These are phyloP conservation scores for Leucosporidium yakuticum DNA, from an alignment of 768 basidiomycete species.

Conservation along the genomic window DNA sequence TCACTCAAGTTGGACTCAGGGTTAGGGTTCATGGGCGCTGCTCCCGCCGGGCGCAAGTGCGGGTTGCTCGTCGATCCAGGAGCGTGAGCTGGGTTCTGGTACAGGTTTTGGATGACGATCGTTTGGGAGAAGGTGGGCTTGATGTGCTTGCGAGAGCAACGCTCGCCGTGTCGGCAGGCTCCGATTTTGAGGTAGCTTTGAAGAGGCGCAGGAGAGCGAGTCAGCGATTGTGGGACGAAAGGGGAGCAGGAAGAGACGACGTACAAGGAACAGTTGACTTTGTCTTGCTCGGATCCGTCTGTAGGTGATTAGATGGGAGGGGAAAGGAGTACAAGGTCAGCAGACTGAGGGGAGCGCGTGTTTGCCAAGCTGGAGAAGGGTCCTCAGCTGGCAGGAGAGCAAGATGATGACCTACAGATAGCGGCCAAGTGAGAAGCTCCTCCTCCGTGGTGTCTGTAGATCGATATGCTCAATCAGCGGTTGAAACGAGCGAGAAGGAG, in stretches of 20 bases:
- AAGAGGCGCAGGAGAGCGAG: neutral
- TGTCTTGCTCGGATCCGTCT: conserved; percentile 47
- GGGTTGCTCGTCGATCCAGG: conserved; percentile 26
- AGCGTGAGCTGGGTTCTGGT: conserved; percentile 94
- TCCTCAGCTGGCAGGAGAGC: neutral
- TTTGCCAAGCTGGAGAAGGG: neutral
- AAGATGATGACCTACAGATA: conserved; percentile 20
- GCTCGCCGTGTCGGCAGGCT: conserved; percentile 94
- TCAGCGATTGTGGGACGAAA: conserved; percentile 1
- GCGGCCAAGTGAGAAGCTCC: conserved; percentile 31
- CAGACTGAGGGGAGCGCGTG: neutral
- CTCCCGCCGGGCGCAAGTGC: conserved; percentile 24
- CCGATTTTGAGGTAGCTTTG: conserved; percentile 64
- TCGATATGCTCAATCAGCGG: neutral
- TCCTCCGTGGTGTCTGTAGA: conserved; percentile 24
- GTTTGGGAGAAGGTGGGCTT: conserved; percentile 96
- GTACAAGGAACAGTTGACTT: conserved; percentile 97
- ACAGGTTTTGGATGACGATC: conserved; percentile 91
- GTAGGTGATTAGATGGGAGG: neutral
- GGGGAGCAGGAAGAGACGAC: conserved; percentile 55
- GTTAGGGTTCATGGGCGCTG: conserved; percentile 8
- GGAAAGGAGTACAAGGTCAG: too few relatives aligned
- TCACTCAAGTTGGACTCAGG: conserved; percentile 72
- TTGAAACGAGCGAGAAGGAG: neutral
- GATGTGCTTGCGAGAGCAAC: conserved; percentile 97